phyloP scores from a whole-genome alignment of 2,329 filamentous ascomycete genomes.

The Neofusicoccum sp. region DNA sequence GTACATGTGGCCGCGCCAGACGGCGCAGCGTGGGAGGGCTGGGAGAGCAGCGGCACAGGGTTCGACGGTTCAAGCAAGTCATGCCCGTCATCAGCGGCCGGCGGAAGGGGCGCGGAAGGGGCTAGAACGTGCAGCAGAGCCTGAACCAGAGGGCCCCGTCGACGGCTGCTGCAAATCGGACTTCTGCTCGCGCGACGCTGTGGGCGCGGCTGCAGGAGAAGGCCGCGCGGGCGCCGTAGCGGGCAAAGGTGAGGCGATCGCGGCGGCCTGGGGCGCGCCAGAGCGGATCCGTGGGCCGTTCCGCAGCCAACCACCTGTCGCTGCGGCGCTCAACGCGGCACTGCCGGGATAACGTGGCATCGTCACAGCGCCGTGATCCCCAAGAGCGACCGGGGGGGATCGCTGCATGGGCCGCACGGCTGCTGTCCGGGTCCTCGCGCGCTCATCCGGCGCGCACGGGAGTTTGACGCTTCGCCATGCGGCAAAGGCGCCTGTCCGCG shows the following conservation, averaged over 20 bases:
- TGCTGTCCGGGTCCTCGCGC: neutral
- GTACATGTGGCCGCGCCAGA: neutral
- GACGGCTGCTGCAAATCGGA: neutral
- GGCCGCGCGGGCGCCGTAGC: neutral
- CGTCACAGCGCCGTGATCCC: neutral
- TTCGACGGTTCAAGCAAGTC: neutral
- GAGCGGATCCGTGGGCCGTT: neutral
- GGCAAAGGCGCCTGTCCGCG: conserved; percentile 2
- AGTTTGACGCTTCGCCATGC: neutral
- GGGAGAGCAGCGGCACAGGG: neutral
- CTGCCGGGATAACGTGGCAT: conserved; percentile 1
- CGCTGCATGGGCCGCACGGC: neutral
- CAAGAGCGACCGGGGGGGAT: neutral
- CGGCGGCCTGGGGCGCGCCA: neutral
- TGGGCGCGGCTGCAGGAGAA: neutral
- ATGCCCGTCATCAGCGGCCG: neutral
- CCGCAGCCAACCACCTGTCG: conserved; percentile 6
- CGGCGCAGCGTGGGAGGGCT: neutral
- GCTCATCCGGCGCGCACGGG: neutral
- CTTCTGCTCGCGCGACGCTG: neutral
- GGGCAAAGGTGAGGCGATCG: conserved; percentile 4
- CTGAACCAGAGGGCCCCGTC: neutral
- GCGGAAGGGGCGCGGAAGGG: neutral
- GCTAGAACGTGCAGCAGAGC: neutral
- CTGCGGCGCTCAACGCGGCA: neutral